These are phyloP conservation scores for Heliosperma pusillum DNA, from an alignment of 148 eudicot genomes.

Conservation along the genomic window DNA sequence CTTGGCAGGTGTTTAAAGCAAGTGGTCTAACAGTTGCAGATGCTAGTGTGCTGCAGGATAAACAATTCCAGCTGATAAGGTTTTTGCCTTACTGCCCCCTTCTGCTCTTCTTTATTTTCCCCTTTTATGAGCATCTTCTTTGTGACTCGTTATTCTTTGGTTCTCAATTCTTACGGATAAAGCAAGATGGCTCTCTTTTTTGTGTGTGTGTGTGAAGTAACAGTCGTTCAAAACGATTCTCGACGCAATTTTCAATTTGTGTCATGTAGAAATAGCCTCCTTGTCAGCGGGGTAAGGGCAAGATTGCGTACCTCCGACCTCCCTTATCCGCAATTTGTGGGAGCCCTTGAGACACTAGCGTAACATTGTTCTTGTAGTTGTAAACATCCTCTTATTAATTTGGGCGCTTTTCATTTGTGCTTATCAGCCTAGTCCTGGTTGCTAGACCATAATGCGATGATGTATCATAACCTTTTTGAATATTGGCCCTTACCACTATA, in stretches of 20 bases:
- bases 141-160: too few relatives aligned
- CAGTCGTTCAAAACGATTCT: background rate
- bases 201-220: too few relatives aligned
- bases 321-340: too few relatives aligned
- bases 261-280: background rate
- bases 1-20: slow-evolving; percentile 77
- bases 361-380: too few relatives aligned
- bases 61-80: slow-evolving; percentile 98
- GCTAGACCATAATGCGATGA: too few relatives aligned
- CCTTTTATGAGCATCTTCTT: background rate
- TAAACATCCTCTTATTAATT: background rate
- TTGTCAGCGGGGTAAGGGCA: background rate
- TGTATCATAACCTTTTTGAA: too few relatives aligned
- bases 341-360: too few relatives aligned
- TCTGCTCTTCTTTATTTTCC: background rate
- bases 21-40: slow-evolving; percentile 72
- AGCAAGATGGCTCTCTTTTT: background rate
- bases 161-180: too few relatives aligned
- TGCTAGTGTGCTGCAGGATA: slow-evolving; percentile 65
- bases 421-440: background rate
- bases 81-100: slow-evolving; percentile 15
- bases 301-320: too few relatives aligned
- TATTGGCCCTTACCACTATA: too few relatives aligned
- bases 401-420: background rate
- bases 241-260: background rate